A percentile compares a stretch with the other conserved stretches of the same genome.
Conservation (phyloP, 192 early-diverging fungal genomes). For the Gigaspora rosea region DNA sequence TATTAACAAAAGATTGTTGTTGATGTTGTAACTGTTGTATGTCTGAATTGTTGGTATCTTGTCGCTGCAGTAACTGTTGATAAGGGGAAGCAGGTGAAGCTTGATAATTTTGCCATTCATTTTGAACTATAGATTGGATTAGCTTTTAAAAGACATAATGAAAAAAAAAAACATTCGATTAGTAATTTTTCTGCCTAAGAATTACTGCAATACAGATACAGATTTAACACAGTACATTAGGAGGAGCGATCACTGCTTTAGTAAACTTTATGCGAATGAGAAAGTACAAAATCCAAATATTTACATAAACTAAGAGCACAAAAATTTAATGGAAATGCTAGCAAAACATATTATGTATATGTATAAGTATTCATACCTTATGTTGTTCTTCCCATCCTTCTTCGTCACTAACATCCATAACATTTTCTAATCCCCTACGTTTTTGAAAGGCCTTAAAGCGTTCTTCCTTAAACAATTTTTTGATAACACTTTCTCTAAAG, state of each 20-base stretch:
- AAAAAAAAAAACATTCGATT: background rate
- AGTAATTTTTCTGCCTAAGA: background rate
- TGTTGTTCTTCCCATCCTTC: conserved; percentile 33
- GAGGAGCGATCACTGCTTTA: no score
- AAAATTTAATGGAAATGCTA: background rate
- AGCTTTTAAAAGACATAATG: background rate
- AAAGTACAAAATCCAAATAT: background rate
- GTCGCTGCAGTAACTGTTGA: background rate
- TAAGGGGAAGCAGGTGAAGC: background rate
- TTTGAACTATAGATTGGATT: conserved; percentile 25
- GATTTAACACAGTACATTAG: background rate
- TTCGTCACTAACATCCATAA: conserved; percentile 36
- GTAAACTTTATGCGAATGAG: no score
- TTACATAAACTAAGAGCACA: background rate
- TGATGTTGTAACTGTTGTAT: conserved; percentile 9
- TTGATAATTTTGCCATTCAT: conserved; percentile 10
- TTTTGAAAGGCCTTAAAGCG: conserved; percentile 36
- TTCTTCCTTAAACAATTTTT: conserved; percentile 35
- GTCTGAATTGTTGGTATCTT: background rate
- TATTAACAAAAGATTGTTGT: conserved; percentile 11
- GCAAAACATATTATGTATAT: background rate
- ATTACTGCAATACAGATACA: background rate
- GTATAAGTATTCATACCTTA: conserved; percentile 5
- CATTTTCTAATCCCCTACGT: conserved; percentile 9
- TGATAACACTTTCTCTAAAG: conserved; percentile 25